A percentile compares a stretch with the other conserved stretches of the same genome.
Evolutionary conservation across 2,329 filamentous ascomycete genomes (phyloP).

Genomic region (Sclerotinia minor): DNA sequence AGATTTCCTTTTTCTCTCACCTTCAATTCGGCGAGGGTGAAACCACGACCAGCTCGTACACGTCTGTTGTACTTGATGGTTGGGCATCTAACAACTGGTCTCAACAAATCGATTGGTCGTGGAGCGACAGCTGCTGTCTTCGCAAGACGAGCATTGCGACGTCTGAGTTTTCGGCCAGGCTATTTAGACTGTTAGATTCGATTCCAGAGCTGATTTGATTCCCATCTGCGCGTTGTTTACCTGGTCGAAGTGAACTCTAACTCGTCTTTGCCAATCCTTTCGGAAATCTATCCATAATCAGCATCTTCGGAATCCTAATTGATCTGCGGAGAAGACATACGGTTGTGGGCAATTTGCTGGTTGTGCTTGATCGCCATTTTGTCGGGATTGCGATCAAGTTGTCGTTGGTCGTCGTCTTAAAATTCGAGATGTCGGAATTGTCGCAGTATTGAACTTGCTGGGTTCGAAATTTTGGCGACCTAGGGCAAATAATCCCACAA

Average conservation of each 20-base stretch:
- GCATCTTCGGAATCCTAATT: conserved; percentile 37
- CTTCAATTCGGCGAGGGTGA: conserved; percentile 97
- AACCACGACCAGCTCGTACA: conserved; percentile 93
- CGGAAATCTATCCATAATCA: conserved; percentile 74
- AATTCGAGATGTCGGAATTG: conserved; percentile 30
- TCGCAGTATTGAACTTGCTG: conserved; percentile 27
- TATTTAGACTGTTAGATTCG: conserved; percentile 48
- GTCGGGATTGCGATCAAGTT: conserved; percentile 39
- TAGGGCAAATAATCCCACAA: conserved; percentile 27
- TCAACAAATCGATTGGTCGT: conserved; percentile 94
- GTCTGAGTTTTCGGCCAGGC: conserved; percentile 94
- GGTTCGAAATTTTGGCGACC: conserved; percentile 25
- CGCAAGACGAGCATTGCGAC: conserved; percentile 84
- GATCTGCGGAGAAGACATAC: conserved; percentile 54
- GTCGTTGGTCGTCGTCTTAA: conserved; percentile 33
- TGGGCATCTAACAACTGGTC: conserved; percentile 95
- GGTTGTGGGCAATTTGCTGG: conserved; percentile 96
- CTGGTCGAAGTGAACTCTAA: conserved; percentile 99
- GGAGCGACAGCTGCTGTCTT: conserved; percentile 96
- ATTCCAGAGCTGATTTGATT: conserved; percentile 36
- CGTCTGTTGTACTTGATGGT: conserved; percentile 99
- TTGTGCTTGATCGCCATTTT: conserved; percentile 96
- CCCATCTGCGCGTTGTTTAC: conserved; percentile 55
- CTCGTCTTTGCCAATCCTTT: conserved; percentile 99
- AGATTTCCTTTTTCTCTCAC: conserved; percentile 52